Base-by-base conservation (phyloP, 169 alveolate genomes). In the Plasmodium chabaudi region DNA sequence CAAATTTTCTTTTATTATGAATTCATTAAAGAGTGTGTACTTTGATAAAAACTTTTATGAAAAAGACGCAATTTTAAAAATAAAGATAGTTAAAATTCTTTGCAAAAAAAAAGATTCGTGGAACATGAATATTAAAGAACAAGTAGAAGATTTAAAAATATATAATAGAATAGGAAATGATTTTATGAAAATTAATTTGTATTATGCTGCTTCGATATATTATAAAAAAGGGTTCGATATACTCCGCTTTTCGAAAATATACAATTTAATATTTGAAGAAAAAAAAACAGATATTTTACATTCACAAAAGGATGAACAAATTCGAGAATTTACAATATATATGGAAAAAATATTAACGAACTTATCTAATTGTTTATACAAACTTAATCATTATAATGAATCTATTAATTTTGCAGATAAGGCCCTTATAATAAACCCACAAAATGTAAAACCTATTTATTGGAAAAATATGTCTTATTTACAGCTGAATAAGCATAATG, bases 41-140 rank as follows among this genome's bases (percentile, higher is more conserved):
- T 86, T 86, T 59, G 91, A 86, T 10, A 69, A 60, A 47, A 59
- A 68, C 6, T 69, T 70, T 70, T 71, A 71, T 55, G 69, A 86
- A 27, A 86, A 86, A 70, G 74, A 86, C 47, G 60, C 91, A 13
- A 70, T 86, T 44, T 65, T 86, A 65, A 86, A 86, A 86, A 86
- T 86, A 57, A 86, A 59, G 47, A 71, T 86, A 69, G 63, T 57
- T 39, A 86, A 86, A 86, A 60, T 86, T 86, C 44, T 86, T 68
- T 86, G 91, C 42, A 86, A 86, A 57, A 86, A 69, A 73, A 86
- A 86, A 70, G 87, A 86, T 72, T 87, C 91, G 12, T 86, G 91
- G 91, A 86, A 86, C 19, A 86, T 86, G 91, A 68, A 59, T 15
- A 46, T 46, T 42, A 46, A 64, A 86, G 91, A 86, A 59, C 86